Evolutionary conservation across 78 protist species (phyloP), one percentile per base, ranked within the genome.

Genomic region (Dictyostelium brefeldianum): DNA sequence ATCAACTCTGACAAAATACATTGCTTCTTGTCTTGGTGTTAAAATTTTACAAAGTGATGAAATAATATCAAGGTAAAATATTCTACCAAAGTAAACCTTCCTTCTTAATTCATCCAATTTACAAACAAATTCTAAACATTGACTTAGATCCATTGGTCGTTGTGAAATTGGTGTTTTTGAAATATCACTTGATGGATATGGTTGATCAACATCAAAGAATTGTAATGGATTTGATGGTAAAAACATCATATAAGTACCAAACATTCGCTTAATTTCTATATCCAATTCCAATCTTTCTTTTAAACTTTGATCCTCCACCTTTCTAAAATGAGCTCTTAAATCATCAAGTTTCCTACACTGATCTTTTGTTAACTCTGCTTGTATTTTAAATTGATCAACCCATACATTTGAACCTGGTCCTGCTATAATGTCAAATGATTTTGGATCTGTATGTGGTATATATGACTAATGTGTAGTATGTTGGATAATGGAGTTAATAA

Each of bases 21-120:
- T 69, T 10, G 89, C 89, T 65, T 82, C 89, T 69, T 82, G 89
- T 20, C 54, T 7, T 6, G 89, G 89, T 1, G 80, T 69, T 3
- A 82, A 25, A 36, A 82, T 82, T 4, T 46, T 7, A n/a, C 80
- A 50, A 14, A 82, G 67, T 20, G 73, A 48, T 1, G 89, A 0
- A 1, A 82, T n/a, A 3, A 79, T 82, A 53, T 82, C 89, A 3
- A 70, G 15, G 22, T 41, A 17, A 27, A 50, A 22, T 29, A 69
- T 82, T 18, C 89, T 14, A 2, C 50, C 67, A 5, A 14, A 17
- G 14, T 69, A 69, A 3, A 81, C 51, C 3, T 82, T 82, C 20
- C 54, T 82, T 53, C 69, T 82, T 11, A 82, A 20, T 8, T 29
- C 22, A 3, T 82, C 89, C 36, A 82, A 70, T 64, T 81, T 82